phyloP scores from a whole-genome alignment of 75 land plant species.

The Sequoia sempervirens region DNA sequence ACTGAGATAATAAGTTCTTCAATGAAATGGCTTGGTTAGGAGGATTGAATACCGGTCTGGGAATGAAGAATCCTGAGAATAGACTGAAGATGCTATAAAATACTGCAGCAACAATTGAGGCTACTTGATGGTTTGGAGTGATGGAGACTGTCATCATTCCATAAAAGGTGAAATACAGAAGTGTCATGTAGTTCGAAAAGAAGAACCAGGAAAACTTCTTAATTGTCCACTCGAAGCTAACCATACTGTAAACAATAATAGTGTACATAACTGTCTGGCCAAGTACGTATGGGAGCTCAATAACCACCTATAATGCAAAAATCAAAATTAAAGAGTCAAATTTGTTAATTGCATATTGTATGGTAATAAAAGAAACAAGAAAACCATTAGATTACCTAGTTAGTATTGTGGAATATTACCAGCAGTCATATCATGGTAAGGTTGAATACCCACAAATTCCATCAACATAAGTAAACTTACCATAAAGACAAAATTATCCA shows the following conservation, averaged over 20 bases:
- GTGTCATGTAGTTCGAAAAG: conserved; percentile 64
- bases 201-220: conserved; percentile 83
- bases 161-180: conserved; percentile 78
- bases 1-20: background rate
- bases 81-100: conserved; percentile 77
- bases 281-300: conserved; percentile 33
- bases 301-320: conserved; percentile 14
- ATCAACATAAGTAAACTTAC: too few species aligned
- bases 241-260: conserved; percentile 38
- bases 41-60: conserved; percentile 11
- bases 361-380: too few species aligned
- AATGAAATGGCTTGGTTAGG: background rate
- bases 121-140: conserved; percentile 75
- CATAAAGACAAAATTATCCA: too few species aligned
- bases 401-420: too few species aligned
- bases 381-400: too few species aligned
- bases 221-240: conserved; percentile 75
- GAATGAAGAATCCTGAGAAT: conserved; percentile 78
- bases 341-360: too few species aligned
- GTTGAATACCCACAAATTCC: too few species aligned
- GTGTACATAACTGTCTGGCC: conserved; percentile 19
- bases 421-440: too few species aligned
- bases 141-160: conserved; percentile 91
- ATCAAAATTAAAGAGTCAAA: background rate
- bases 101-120: conserved; percentile 60